Conservation (phyloP, 1,284 basidiomycete species). For the Fomitopsis pinicola region DNA sequence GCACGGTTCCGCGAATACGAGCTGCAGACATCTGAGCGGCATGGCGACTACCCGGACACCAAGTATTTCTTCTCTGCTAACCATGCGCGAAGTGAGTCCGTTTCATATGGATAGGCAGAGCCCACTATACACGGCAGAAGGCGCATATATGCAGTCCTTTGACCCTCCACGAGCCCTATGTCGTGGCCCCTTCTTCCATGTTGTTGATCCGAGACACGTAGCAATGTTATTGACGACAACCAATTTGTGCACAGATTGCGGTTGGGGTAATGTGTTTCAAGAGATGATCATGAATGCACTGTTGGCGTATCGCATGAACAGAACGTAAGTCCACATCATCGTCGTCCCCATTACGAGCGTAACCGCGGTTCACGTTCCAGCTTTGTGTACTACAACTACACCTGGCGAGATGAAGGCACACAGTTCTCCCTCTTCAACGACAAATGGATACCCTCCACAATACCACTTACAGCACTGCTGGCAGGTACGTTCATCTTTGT, state of each 20-base stretch:
- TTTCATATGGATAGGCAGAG: background rate
- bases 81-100: slow-evolving; percentile 33
- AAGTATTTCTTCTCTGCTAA: slow-evolving; percentile 45
- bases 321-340: slow-evolving; percentile 32
- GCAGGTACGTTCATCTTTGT: slow-evolving; percentile 25
- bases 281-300: slow-evolving; percentile 45
- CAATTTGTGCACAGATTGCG: background rate
- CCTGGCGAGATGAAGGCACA: slow-evolving; percentile 34
- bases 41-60: slow-evolving; percentile 31
- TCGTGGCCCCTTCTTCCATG: too few relatives aligned
- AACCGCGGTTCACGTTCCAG: slow-evolving; percentile 5
- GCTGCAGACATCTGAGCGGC: slow-evolving; percentile 39
- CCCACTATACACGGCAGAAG: background rate
- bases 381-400: slow-evolving; percentile 62
- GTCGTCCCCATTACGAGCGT: background rate
- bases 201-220: background rate
- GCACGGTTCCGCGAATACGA: slow-evolving; percentile 40
- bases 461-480: slow-evolving; percentile 58
- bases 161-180: background rate
- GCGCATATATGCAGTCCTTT: background rate
- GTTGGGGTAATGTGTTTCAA: slow-evolving; percentile 57
- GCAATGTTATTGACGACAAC: background rate
- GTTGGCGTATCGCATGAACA: slow-evolving; percentile 37
- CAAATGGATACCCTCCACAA: slow-evolving; percentile 42
- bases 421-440: slow-evolving; percentile 27